Conservation (phyloP, 73 alveolate species). For the Blepharisma stoltei region DNA sequence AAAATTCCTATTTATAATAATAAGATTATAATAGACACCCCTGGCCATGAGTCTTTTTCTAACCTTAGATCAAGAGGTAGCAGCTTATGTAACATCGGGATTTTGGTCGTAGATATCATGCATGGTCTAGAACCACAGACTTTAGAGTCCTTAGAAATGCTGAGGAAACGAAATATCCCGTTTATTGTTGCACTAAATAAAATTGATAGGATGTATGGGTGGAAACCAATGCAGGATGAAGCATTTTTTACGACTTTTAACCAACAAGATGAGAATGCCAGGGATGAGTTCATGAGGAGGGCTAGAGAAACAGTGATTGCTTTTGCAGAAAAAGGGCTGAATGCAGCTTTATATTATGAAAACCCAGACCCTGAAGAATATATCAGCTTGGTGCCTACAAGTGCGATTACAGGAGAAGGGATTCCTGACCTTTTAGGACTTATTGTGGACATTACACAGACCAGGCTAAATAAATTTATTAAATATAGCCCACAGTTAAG, state of each 20-base stretch:
- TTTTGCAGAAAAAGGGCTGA: slow-evolving; percentile 90
- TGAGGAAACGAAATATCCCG: slow-evolving; percentile 93
- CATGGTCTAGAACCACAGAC: slow-evolving; percentile 97
- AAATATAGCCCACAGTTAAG: slow-evolving; percentile 26
- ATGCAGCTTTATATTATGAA: slow-evolving; percentile 92
- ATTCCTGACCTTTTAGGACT: slow-evolving; percentile 97
- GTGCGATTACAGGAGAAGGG: slow-evolving; percentile 99
- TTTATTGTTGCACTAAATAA: slow-evolving; percentile 98
- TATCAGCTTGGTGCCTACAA: slow-evolving; percentile 95
- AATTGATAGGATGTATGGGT: slow-evolving; percentile 93
- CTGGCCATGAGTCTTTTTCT: slow-evolving; percentile 99
- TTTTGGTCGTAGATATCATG: slow-evolving; percentile 97
- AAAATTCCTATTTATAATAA: no score
- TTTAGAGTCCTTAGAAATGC: slow-evolving; percentile 92
- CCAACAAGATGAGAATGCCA: slow-evolving; percentile 53
- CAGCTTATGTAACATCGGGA: slow-evolving; percentile 97
- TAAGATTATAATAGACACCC: slow-evolving; percentile 99
- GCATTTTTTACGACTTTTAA: slow-evolving; percentile 63
- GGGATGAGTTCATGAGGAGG: slow-evolving; percentile 65
- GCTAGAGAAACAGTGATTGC: slow-evolving; percentile 55
- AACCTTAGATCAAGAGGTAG: slow-evolving; percentile 98
- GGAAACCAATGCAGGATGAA: slow-evolving; percentile 80
- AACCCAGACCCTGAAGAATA: slow-evolving; percentile 85
- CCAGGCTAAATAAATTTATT: slow-evolving; percentile 62
- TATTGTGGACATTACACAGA: slow-evolving; percentile 82